Base-by-base conservation (phyloP, 805 yeast genomes). In the Vanderwaltozyma polyspora region DNA sequence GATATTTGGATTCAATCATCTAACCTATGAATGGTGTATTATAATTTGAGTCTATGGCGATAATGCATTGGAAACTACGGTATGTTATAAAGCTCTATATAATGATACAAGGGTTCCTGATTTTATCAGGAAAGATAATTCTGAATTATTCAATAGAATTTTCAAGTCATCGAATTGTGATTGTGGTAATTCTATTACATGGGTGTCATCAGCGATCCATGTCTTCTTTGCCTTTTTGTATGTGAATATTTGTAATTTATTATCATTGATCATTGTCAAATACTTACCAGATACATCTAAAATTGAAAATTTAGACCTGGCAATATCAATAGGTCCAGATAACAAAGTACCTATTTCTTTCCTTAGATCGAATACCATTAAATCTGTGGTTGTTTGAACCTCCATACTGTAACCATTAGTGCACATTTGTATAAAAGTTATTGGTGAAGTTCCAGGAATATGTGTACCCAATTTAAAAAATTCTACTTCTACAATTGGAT, bases 381-480 rank as follows among this genome's bases (percentile, higher is more conserved):
- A 21, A 7, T 21, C 14, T 8, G 25, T 36, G 5, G 33, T 37
- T 11, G 53, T 40, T 3, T 41, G 27, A 3, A 53, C 51, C 12
- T 52, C 18, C 47, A 56, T 39, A 59, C 57, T 52, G 33, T 55
- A 55, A 17, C 61, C 61, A 30, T 55, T 56, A 8, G 48, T 36
- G 19, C 53, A 40, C 39, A 56, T 55, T 28, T 36, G 30, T 1
- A 54, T 46, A 8, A 32, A 25, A 11, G 28, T 19, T 4, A 51
- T 39, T 6, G 35, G 31, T 15, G 18, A 14, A 1, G 40, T 43
- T 3, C 38, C 42, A 3, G 18, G 31, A 12, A 43, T 36, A 12
- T 46, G 45, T 18, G 39, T 25, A 5, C 35, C 39, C 12, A 36
- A 27, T 18, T 23, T 10, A 23, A 46, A 48, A 3, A 29, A 23